Evolutionary conservation across 441 rosid species (phyloP).

Genomic region (Theobroma grandiflorum): DNA sequence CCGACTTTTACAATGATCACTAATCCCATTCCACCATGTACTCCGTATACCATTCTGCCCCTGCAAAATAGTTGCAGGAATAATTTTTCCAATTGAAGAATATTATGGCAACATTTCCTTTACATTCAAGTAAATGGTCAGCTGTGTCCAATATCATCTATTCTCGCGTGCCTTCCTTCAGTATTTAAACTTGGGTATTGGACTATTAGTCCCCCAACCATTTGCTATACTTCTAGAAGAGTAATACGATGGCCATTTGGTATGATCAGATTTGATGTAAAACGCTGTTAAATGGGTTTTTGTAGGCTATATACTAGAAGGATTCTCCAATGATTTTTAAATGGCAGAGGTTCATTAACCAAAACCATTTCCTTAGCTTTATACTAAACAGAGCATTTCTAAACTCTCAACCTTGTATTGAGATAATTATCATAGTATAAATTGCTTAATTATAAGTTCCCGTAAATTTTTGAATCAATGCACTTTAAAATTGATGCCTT

Average conservation of each 20-base stretch:
- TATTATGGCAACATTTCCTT: constrained; percentile 10
- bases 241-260: no score
- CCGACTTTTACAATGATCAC: constrained; percentile 1
- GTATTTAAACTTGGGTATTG: no score
- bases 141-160: constrained; percentile 5
- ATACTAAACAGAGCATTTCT: no score
- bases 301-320: neutral
- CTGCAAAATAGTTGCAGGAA: neutral
- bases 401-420: no score
- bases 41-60: neutral
- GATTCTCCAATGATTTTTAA: neutral
- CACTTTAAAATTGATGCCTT: neutral
- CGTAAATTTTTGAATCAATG: neutral
- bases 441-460: neutral
- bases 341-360: no score
- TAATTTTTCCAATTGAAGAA: neutral
- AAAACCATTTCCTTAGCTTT: no score
- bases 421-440: no score
- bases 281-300: neutral
- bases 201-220: no score
- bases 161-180: constrained; percentile 8
- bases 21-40: neutral
- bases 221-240: no score
- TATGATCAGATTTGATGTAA: no score
- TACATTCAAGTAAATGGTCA: neutral